These are phyloP conservation scores for Lecanosticta acicola DNA, from an alignment of 2,329 filamentous ascomycete genomes.

Conservation along the genomic window DNA sequence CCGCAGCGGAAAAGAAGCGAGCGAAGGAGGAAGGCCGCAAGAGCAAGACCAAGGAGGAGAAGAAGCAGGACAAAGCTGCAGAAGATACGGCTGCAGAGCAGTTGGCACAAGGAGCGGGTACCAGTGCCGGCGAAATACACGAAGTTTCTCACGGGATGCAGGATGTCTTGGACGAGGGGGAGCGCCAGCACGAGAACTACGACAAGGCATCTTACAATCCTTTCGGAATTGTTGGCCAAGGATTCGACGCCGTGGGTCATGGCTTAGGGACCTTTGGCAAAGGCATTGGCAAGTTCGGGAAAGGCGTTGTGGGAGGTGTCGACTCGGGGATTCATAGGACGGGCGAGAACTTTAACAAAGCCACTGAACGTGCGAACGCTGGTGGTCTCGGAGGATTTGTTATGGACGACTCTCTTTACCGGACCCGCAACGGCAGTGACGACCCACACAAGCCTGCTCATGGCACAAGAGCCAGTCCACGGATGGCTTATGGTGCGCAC, in stretches of 20 bases:
- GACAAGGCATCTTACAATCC: slow-evolving; percentile 15
- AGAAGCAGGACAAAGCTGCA: slow-evolving; percentile 21
- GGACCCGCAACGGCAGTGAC: slow-evolving; percentile 4
- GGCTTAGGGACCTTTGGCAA: slow-evolving; percentile 23
- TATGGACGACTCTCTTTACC: slow-evolving; percentile 22
- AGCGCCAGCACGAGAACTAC: slow-evolving; percentile 15
- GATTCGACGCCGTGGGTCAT: slow-evolving; percentile 20
- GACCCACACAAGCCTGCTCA: not conserved
- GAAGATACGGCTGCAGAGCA: slow-evolving; percentile 29
- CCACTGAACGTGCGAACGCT: slow-evolving; percentile 13
- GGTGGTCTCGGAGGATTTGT: slow-evolving; percentile 18
- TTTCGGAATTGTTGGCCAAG: slow-evolving; percentile 20
- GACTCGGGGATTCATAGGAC: slow-evolving; percentile 28
- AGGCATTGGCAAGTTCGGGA: slow-evolving; percentile 34
- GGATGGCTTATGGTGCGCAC: not conserved
- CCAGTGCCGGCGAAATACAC: slow-evolving; percentile 30
- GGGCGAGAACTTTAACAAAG: slow-evolving; percentile 17
- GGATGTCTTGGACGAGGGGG: slow-evolving; percentile 27
- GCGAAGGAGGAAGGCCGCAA: slow-evolving; percentile 42
- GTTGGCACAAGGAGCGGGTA: slow-evolving; percentile 27
- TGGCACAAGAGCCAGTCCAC: not conserved
- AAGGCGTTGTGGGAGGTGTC: slow-evolving; percentile 36
- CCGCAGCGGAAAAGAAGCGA: slow-evolving; percentile 52
- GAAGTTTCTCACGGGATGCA: slow-evolving; percentile 27
- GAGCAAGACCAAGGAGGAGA: slow-evolving; percentile 55